Evolutionary conservation across 139 green algal species (phyloP).

Genomic region (Protoeuglena noctilucae): DNA sequence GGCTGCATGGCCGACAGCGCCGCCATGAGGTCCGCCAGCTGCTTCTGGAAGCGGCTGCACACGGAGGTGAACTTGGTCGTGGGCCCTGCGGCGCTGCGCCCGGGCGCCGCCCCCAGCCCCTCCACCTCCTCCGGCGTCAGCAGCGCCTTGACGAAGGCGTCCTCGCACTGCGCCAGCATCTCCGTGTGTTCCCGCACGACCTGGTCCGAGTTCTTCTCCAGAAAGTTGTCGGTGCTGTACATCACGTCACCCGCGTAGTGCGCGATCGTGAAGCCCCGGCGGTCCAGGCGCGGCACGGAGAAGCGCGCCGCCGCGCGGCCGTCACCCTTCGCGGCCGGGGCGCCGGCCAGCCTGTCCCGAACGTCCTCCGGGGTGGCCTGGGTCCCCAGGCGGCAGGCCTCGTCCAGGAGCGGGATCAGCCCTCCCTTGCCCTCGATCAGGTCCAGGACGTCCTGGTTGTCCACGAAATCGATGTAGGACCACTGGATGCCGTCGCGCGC

Average conservation of each 20-base stretch:
- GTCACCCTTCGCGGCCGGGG: slow-evolving; percentile 9
- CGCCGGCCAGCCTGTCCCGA: slow-evolving; percentile 53
- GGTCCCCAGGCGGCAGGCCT: slow-evolving; percentile 73
- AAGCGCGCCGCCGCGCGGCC: slow-evolving; percentile 42
- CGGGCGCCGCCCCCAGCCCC: background rate
- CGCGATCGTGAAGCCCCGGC: slow-evolving; percentile 77
- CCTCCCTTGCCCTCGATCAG: slow-evolving; percentile 79
- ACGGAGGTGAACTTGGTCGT: slow-evolving; percentile 78
- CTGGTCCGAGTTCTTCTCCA: slow-evolving; percentile 93
- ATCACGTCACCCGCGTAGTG: slow-evolving; percentile 75
- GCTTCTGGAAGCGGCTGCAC: slow-evolving; percentile 83
- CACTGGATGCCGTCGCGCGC: slow-evolving; percentile 93
- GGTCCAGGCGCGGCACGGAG: slow-evolving; percentile 63
- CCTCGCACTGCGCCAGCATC: slow-evolving; percentile 48
- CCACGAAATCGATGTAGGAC: slow-evolving; percentile 96
- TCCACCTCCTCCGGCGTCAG: slow-evolving; percentile 39
- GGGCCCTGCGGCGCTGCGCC: slow-evolving; percentile 3
- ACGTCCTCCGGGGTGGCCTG: slow-evolving; percentile 63
- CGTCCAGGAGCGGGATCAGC: slow-evolving; percentile 90
- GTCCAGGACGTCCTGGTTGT: slow-evolving; percentile 97
- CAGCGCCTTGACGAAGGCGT: slow-evolving; percentile 40
- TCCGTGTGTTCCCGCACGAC: slow-evolving; percentile 89
- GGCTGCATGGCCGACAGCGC: slow-evolving; percentile 72
- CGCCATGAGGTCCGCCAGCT: slow-evolving; percentile 85
- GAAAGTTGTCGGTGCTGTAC: slow-evolving; percentile 41